These are phyloP conservation scores for Zalaria obscura DNA, from an alignment of 2,329 filamentous ascomycete genomes.

Conservation along the genomic window DNA sequence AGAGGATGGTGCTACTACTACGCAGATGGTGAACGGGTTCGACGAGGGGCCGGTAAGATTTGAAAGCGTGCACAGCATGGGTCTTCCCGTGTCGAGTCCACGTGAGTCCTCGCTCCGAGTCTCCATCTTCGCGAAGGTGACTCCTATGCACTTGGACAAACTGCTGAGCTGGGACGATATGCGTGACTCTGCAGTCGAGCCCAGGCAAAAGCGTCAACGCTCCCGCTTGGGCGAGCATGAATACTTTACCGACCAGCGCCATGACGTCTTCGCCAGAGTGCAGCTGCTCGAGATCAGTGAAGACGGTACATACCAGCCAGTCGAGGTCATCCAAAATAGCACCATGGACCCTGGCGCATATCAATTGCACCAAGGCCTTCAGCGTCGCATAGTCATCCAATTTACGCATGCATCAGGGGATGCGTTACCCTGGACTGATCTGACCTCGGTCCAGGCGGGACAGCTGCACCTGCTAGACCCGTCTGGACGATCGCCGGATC, in stretches of 20 bases:
- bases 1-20: constrained; percentile 75
- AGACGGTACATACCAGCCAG: constrained; percentile 76
- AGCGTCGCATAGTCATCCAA: constrained; percentile 74
- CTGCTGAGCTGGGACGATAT: constrained; percentile 98
- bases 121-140: constrained; percentile 83
- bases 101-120: constrained; percentile 65
- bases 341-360: constrained; percentile 81
- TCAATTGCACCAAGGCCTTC: constrained; percentile 87
- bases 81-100: constrained; percentile 66
- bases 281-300: constrained; percentile 89
- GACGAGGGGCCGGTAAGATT: constrained; percentile 87
- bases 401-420: constrained; percentile 87
- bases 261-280: constrained; percentile 77
- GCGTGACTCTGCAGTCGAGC: constrained; percentile 53
- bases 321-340: constrained; percentile 78
- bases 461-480: constrained; percentile 73
- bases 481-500: constrained; percentile 69
- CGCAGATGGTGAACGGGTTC: constrained; percentile 85
- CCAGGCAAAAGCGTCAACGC: constrained; percentile 43
- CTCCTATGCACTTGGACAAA: constrained; percentile 89
- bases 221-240: constrained; percentile 78
- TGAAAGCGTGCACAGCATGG: constrained; percentile 98
- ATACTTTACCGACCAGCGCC: constrained; percentile 83
- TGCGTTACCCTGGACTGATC: constrained; percentile 74
- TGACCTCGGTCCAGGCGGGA: constrained; percentile 63